These are phyloP conservation scores for Acacia concinna DNA, from an alignment of 331 rosid species.

Conservation along the genomic window DNA sequence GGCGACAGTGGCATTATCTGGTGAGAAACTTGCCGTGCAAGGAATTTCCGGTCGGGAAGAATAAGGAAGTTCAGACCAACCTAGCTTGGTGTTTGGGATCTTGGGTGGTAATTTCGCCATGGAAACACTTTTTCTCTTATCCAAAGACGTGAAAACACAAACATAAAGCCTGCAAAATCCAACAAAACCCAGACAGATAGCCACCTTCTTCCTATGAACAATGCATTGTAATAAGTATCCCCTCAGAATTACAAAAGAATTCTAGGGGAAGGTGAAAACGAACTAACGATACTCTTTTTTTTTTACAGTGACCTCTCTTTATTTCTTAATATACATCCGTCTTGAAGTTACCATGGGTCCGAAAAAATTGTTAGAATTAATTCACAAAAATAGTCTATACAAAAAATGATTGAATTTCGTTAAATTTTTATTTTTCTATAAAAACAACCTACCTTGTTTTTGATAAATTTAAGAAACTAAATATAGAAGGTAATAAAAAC, in stretches of 20 bases:
- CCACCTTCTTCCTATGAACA: background rate
- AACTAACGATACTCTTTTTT: background rate
- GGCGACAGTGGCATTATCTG: background rate
- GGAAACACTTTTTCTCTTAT: background rate
- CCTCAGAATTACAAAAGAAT: slow-evolving; percentile 29
- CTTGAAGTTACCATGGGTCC: background rate
- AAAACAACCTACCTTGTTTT: background rate
- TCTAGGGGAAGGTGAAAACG: slow-evolving; percentile 21
- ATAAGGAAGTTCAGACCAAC: slow-evolving; percentile 59
- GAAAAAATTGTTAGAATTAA: background rate
- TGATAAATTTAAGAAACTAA: background rate
- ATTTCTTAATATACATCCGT: background rate
- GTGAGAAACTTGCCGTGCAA: slow-evolving; percentile 40
- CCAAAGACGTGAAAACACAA: background rate
- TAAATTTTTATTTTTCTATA: background rate
- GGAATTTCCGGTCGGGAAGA: slow-evolving; percentile 46
- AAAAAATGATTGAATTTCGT: background rate
- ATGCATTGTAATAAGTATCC: background rate
- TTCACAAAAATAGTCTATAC: background rate
- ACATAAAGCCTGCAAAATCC: background rate
- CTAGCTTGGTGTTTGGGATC: slow-evolving; percentile 67
- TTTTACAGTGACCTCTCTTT: background rate
- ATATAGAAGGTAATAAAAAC: background rate
- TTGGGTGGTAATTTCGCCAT: slow-evolving; percentile 96
- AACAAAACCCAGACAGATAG: background rate